A percentile compares a stretch with the other conserved stretches of the same genome.
phyloP scores from a whole-genome alignment of 2,329 filamentous ascomycete genomes.

The Aspergillus pseudoviridinutans region DNA sequence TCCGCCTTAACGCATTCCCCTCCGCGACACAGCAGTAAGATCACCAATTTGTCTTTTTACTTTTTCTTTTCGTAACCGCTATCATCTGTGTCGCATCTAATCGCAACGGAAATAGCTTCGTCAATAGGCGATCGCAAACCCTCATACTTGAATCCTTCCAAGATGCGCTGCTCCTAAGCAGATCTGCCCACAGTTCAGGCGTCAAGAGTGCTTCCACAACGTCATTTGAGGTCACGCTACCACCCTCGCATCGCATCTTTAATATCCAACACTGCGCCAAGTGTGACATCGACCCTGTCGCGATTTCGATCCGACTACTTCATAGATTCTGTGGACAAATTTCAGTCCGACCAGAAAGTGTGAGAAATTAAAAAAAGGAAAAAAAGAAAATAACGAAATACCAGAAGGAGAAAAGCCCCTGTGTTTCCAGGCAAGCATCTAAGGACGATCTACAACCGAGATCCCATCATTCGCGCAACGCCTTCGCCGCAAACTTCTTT shows the following conservation, averaged over 20 bases:
- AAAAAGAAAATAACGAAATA: conserved; percentile 1
- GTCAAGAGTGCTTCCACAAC: conserved; percentile 26
- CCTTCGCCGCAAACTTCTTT: conserved; percentile 7
- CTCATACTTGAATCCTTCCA: conserved; percentile 10
- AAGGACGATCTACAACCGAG: conserved; percentile 1
- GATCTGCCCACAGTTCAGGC: conserved; percentile 19
- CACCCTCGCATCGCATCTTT: conserved; percentile 8
- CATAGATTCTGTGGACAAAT: conserved; percentile 12
- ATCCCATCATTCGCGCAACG: conserved; percentile 16
- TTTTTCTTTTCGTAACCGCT: conserved; percentile 4
- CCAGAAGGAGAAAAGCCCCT: background rate
- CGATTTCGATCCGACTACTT: conserved; percentile 9
- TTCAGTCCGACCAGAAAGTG: conserved; percentile 1
- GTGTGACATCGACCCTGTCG: conserved; percentile 7
- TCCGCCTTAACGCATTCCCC: conserved; percentile 6
- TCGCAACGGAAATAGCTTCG: conserved; percentile 3
- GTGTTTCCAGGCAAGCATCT: background rate
- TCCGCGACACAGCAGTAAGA: conserved; percentile 3
- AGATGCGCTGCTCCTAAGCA: conserved; percentile 28
- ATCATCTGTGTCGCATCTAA: conserved; percentile 5
- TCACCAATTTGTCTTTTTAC: background rate
- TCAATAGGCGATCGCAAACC: conserved; percentile 5
- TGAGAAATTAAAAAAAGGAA: conserved; percentile 7
- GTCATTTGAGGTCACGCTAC: conserved; percentile 33
- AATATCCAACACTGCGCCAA: conserved; percentile 18